Percentiles rank a stretch among this genome's conserved stretches.
Conservation (phyloP, 1,284 basidiomycete genomes). For the Sporisorium graminicola region DNA sequence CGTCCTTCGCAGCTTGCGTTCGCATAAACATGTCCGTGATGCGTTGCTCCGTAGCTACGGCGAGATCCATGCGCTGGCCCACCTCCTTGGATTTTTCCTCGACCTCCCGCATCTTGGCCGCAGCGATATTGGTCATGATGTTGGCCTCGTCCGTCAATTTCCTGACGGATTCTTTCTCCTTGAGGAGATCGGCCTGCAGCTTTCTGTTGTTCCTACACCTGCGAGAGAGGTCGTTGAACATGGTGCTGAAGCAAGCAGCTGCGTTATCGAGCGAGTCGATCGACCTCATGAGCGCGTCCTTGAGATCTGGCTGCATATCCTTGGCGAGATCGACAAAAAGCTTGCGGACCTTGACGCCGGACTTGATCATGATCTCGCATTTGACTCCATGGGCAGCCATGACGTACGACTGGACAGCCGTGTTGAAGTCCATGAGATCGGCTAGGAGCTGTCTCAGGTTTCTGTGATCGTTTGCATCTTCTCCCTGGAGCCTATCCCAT, state of each 20-base stretch:
- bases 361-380: slow-evolving; percentile 15
- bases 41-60: too few species aligned
- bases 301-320: background rate
- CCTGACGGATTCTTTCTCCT: background rate
- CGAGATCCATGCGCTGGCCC: background rate
- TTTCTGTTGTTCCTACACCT: slow-evolving; percentile 1
- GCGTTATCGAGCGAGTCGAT: slow-evolving; percentile 20
- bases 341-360: slow-evolving; percentile 28
- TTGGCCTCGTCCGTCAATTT: background rate
- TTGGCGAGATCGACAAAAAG: slow-evolving; percentile 27
- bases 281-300: slow-evolving; percentile 9
- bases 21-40: background rate
- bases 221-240: slow-evolving; percentile 14
- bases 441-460: slow-evolving; percentile 20
- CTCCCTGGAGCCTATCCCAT: background rate
- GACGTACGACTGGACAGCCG: slow-evolving; percentile 28
- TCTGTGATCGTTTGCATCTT: background rate
- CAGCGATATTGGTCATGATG: background rate
- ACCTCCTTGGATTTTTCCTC: background rate
- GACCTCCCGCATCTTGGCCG: slow-evolving; percentile 6
- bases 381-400: slow-evolving; percentile 27
- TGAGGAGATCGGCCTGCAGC: background rate
- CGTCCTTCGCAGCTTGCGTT: background rate
- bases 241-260: slow-evolving; percentile 1
- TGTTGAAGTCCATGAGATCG: slow-evolving; percentile 44